phyloP scores from a whole-genome alignment of 352 stramenopile genomes.

The Globisporangium orthogonon region DNA sequence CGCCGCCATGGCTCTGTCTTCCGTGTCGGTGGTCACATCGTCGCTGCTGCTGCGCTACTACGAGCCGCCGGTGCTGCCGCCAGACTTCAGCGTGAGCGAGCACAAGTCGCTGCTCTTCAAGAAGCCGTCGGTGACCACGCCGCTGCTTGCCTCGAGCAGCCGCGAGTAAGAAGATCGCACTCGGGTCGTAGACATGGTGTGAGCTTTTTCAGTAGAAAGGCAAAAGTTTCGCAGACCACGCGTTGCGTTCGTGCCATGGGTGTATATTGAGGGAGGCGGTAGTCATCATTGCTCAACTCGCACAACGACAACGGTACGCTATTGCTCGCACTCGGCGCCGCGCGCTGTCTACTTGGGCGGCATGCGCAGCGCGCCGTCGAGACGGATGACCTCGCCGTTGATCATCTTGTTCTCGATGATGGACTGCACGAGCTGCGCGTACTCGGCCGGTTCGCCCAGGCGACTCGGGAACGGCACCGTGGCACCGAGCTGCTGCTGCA shows the following conservation, averaged over 20 bases:
- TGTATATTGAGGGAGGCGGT: too few relatives aligned
- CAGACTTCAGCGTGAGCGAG: slow-evolving; percentile 50
- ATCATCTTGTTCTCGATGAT: slow-evolving; percentile 98
- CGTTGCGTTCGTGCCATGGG: too few relatives aligned
- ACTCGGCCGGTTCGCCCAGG: slow-evolving; percentile 94
- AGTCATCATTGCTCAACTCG: too few relatives aligned
- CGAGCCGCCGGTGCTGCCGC: slow-evolving; percentile 57
- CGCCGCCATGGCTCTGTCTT: slow-evolving; percentile 95
- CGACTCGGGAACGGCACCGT: slow-evolving; percentile 95
- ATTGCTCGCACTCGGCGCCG: background rate
- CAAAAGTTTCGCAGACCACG: too few relatives aligned
- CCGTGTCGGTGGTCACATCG: slow-evolving; percentile 94
- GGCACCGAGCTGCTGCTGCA: slow-evolving; percentile 89
- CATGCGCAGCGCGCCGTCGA: slow-evolving; percentile 97
- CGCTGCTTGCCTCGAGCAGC: slow-evolving; percentile 65
- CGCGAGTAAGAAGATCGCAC: slow-evolving; percentile 21
- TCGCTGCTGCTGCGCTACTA: slow-evolving; percentile 93
- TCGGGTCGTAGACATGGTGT: too few relatives aligned
- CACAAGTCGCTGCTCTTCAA: slow-evolving; percentile 80
- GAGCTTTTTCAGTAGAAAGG: too few relatives aligned
- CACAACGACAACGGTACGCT: background rate
- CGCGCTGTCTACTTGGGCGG: slow-evolving; percentile 62
- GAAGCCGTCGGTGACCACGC: slow-evolving; percentile 68
- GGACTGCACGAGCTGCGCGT: slow-evolving; percentile 90
- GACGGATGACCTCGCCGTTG: slow-evolving; percentile 97